A percentile compares a stretch with the other conserved stretches of the same genome.
phyloP scores from a whole-genome alignment of 805 yeast genomes.

The Saccharomyces kudriavzevii region DNA sequence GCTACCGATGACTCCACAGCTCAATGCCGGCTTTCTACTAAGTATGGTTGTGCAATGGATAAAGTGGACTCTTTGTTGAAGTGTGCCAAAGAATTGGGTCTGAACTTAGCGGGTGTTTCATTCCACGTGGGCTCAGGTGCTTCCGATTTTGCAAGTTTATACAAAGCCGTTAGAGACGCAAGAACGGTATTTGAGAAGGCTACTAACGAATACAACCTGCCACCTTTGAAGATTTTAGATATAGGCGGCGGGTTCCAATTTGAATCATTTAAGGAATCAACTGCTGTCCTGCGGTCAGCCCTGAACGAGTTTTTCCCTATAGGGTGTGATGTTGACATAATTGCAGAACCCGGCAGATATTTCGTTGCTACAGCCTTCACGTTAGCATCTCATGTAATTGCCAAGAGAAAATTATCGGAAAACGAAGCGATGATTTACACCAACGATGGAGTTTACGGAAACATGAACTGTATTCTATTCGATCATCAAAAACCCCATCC shows the following conservation, averaged over 20 bases:
- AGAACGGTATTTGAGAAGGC: slow-evolving; percentile 59
- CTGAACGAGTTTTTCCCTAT: slow-evolving; percentile 55
- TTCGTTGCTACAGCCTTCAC: slow-evolving; percentile 81
- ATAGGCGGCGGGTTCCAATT: slow-evolving; percentile 90
- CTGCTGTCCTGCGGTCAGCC: slow-evolving; percentile 47
- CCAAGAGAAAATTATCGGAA: slow-evolving; percentile 48
- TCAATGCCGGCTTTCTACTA: slow-evolving; percentile 76
- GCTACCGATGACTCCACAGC: slow-evolving; percentile 86
- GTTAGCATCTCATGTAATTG: slow-evolving; percentile 75
- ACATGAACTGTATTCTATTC: slow-evolving; percentile 84
- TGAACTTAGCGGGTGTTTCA: slow-evolving; percentile 75
- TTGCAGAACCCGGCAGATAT: slow-evolving; percentile 93
- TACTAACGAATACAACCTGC: slow-evolving; percentile 34
- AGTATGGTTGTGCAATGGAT: slow-evolving; percentile 72
- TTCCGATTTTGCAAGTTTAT: slow-evolving; percentile 55
- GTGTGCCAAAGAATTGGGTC: slow-evolving; percentile 50
- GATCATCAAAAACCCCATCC: slow-evolving; percentile 84
- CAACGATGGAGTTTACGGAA: slow-evolving; percentile 94
- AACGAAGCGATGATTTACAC: slow-evolving; percentile 66
- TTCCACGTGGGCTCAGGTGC: slow-evolving; percentile 97
- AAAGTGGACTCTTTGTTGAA: slow-evolving; percentile 49
- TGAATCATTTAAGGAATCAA: slow-evolving; percentile 51
- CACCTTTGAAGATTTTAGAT: slow-evolving; percentile 51
- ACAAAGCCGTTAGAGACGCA: slow-evolving; percentile 67
- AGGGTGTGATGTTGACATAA: slow-evolving; percentile 37